A percentile compares a stretch with the other conserved stretches of the same genome.
phyloP scores from a whole-genome alignment of 2,329 filamentous ascomycete genomes.

The Diaporthe amygdali region DNA sequence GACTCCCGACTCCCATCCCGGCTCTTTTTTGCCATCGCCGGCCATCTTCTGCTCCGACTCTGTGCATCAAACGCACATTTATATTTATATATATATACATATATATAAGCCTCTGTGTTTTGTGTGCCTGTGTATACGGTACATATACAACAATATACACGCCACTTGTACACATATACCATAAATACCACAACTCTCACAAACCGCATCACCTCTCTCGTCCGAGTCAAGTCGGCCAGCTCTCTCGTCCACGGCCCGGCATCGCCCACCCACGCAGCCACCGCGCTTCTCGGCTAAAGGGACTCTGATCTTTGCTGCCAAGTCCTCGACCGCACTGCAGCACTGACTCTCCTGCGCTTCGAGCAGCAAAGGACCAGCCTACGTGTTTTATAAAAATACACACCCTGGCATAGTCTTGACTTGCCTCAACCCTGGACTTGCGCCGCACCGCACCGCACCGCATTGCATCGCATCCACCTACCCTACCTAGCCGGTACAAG shows the following conservation, averaged over 20 bases:
- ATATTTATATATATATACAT: not conserved
- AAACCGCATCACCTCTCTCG: not conserved
- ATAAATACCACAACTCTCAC: not conserved
- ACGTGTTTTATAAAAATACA: constrained; percentile 9
- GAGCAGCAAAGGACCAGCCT: not conserved
- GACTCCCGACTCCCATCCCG: not conserved
- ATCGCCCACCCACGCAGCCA: constrained; percentile 1
- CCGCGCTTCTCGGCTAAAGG: constrained; percentile 16
- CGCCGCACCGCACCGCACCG: not conserved
- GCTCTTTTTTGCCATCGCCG: constrained; percentile 32
- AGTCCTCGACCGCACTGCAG: not conserved
- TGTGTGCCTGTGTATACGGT: not conserved
- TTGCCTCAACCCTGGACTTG: not conserved
- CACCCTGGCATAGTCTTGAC: not conserved
- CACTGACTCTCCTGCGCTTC: not conserved
- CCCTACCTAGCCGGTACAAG: not conserved
- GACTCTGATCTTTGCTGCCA: constrained; percentile 4
- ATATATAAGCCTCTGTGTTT: not conserved
- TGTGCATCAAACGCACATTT: constrained; percentile 1
- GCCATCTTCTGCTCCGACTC: constrained; percentile 44
- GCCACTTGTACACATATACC: too few relatives aligned
- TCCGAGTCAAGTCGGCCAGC: not conserved
- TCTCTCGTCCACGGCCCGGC: not conserved
- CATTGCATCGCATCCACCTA: not conserved
- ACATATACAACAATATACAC: not conserved